Percentiles rank a stretch among this genome's conserved stretches.
These are phyloP conservation scores for Fusarium scirpi DNA, from an alignment of 2,329 filamentous ascomycete genomes.

Conservation along the genomic window DNA sequence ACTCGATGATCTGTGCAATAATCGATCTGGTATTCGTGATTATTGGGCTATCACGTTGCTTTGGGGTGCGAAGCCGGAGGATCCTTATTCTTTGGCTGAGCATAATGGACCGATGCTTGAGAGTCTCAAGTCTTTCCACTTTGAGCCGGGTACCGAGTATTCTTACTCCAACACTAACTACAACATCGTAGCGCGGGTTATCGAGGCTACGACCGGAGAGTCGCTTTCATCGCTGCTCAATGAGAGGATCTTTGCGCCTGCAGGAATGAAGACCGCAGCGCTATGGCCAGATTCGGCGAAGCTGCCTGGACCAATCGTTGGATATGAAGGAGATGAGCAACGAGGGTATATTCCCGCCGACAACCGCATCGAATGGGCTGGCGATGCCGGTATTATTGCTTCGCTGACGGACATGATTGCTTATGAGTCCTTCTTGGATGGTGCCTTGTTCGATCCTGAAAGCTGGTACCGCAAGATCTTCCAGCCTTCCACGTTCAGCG, in stretches of 20 bases:
- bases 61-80: constrained; percentile 32
- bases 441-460: constrained; percentile 15
- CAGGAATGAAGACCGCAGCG: constrained; percentile 29
- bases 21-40: constrained; percentile 33
- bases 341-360: constrained; percentile 25
- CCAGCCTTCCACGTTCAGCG: constrained; percentile 20
- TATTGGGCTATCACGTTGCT: constrained; percentile 34
- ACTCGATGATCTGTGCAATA: constrained; percentile 28
- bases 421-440: constrained; percentile 28
- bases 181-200: constrained; percentile 27
- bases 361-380: constrained; percentile 32
- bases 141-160: constrained; percentile 28
- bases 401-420: constrained; percentile 30
- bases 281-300: constrained; percentile 28
- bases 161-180: constrained; percentile 38
- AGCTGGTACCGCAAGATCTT: constrained; percentile 31
- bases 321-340: constrained; percentile 29
- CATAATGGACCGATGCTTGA: constrained; percentile 22
- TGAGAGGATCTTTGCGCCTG: constrained; percentile 28
- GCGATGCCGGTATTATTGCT: constrained; percentile 33
- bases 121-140: constrained; percentile 23
- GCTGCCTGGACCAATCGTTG: constrained; percentile 20
- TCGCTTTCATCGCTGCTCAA: constrained; percentile 19
- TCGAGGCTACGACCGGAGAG: constrained; percentile 22
- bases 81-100: constrained; percentile 24